Conservation (phyloP, 495 filamentous ascomycete genomes). For the Entonaema liquescens region DNA sequence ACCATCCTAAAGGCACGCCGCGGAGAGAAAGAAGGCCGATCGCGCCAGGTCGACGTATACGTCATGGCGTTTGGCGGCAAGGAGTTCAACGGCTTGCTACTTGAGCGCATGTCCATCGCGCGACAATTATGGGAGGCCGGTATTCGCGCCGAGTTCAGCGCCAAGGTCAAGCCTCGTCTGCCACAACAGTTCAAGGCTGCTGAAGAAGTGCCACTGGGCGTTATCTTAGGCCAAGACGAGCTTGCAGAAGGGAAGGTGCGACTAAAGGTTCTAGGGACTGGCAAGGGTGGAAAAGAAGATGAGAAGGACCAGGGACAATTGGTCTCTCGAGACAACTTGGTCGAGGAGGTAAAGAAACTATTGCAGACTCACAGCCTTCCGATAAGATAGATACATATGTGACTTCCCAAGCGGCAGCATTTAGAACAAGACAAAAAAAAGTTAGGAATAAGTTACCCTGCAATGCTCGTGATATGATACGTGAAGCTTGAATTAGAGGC, state of each 20-base stretch:
- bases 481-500: neutral
- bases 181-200: conserved; percentile 83
- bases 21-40: conserved; percentile 48
- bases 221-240: conserved; percentile 88
- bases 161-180: conserved; percentile 83
- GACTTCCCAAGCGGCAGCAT: neutral
- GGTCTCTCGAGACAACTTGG: conserved; percentile 66
- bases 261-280: conserved; percentile 75
- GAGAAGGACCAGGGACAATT: conserved; percentile 72
- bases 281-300: conserved; percentile 60
- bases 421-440: conserved; percentile 1
- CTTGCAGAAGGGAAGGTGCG: conserved; percentile 77
- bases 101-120: conserved; percentile 79
- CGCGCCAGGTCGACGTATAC: conserved; percentile 73
- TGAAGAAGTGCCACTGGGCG: conserved; percentile 76
- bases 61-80: conserved; percentile 86
- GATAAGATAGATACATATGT: conserved; percentile 22
- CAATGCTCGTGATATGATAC: neutral
- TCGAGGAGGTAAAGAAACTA: conserved; percentile 65
- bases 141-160: conserved; percentile 77
- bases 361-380: conserved; percentile 20
- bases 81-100: conserved; percentile 76
- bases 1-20: conserved; percentile 77
- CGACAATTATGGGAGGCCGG: conserved; percentile 79
- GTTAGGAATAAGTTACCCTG: neutral